These are phyloP conservation scores for Ogataea ganodermae DNA, from an alignment of 805 yeast genomes.

Conservation along the genomic window DNA sequence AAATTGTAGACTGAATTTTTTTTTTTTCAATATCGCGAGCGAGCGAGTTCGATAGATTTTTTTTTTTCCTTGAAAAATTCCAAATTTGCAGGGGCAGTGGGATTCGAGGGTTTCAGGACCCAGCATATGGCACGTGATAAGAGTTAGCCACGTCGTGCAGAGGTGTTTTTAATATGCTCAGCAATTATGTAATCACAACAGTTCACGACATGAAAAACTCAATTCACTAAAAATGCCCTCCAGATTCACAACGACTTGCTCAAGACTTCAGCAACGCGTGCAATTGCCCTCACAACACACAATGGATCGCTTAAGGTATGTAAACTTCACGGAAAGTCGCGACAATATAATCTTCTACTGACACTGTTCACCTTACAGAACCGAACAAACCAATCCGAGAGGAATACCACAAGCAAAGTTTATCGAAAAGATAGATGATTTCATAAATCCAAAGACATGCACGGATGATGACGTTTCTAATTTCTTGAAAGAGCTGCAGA, in stretches of 20 bases:
- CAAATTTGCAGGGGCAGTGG: too few species aligned
- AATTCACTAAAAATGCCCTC: neutral
- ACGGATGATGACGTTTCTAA: constrained; percentile 38
- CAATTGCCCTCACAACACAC: neutral
- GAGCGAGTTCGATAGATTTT: too few species aligned
- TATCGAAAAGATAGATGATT: constrained; percentile 77
- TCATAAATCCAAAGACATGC: constrained; percentile 49
- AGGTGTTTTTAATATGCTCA: neutral
- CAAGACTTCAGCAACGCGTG: neutral
- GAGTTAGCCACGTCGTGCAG: too few species aligned
- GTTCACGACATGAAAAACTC: neutral
- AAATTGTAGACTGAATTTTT: neutral
- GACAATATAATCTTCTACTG: neutral
- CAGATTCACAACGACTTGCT: too few species aligned
- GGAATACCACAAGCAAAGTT: constrained; percentile 98
- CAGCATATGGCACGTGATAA: neutral
- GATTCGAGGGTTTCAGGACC: neutral
- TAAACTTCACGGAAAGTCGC: neutral
- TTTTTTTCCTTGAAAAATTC: too few species aligned
- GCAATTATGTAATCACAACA: neutral
- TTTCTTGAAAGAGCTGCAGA: constrained; percentile 76
- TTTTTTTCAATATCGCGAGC: constrained; percentile 1
- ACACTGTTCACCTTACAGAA: constrained; percentile 39
- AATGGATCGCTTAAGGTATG: constrained; percentile 26
- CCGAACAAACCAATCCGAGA: constrained; percentile 74